Evolutionary conservation across 2,329 filamentous ascomycete genomes (phyloP).

Genomic region (Fusarium robinianum): DNA sequence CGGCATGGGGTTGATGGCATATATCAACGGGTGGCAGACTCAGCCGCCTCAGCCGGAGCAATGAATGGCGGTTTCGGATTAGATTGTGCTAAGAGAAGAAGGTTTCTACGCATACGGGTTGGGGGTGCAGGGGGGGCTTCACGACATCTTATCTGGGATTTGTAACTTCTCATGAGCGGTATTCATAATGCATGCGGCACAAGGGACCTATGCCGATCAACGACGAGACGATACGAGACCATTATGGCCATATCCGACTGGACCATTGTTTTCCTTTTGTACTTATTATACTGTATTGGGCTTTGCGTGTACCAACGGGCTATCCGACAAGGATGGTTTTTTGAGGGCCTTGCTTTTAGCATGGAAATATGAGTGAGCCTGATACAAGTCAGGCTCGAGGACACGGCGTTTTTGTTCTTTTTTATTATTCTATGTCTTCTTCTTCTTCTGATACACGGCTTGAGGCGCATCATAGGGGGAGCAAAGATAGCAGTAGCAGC

Average conservation of each 20-base stretch:
- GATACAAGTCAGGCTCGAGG: constrained; percentile 24
- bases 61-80: constrained; percentile 31
- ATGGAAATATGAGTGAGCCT: constrained; percentile 18
- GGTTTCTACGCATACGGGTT: constrained; percentile 16
- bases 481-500: constrained; percentile 26
- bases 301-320: constrained; percentile 36
- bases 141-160: constrained; percentile 30
- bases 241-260: constrained; percentile 40
- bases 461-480: constrained; percentile 28
- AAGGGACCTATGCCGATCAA: constrained; percentile 33
- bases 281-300: constrained; percentile 36
- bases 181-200: constrained; percentile 40
- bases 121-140: constrained; percentile 18
- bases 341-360: constrained; percentile 8
- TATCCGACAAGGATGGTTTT: constrained; percentile 23
- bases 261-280: constrained; percentile 37
- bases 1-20: constrained; percentile 83
- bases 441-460: constrained; percentile 29
- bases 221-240: constrained; percentile 40
- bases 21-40: constrained; percentile 78
- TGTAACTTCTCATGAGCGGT: constrained; percentile 38
- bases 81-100: constrained; percentile 28
- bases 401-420: constrained; percentile 29
- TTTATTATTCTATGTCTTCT: constrained; percentile 16
- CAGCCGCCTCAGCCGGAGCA: constrained; percentile 41